These are phyloP conservation scores for Trichoderma sp. DNA, from an alignment of 2,329 filamentous ascomycete genomes.

Conservation along the genomic window DNA sequence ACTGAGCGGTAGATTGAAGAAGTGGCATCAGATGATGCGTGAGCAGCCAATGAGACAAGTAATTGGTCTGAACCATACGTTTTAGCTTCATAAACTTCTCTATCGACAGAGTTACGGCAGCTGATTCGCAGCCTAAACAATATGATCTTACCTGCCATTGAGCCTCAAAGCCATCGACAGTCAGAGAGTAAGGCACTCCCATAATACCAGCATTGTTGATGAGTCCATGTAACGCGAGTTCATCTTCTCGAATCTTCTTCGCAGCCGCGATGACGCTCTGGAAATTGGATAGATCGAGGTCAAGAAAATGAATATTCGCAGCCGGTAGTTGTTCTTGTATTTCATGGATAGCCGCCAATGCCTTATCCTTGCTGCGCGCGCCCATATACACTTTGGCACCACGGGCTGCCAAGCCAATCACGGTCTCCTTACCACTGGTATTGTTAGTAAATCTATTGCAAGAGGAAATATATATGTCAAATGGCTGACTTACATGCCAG, in stretches of 20 bases:
- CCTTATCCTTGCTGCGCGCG: conserved; percentile 37
- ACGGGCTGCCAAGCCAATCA: conserved; percentile 36
- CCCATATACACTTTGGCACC: conserved; percentile 43
- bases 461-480: too few species aligned
- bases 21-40: conserved; percentile 40
- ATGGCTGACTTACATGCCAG: conserved; percentile 41
- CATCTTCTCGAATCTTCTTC: conserved; percentile 29
- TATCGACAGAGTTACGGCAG: background rate
- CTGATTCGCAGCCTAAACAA: background rate
- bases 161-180: conserved; percentile 36
- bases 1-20: conserved; percentile 33
- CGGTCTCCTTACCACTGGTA: conserved; percentile 36
- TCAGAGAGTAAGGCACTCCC: conserved; percentile 31
- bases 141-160: conserved; percentile 34
- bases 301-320: conserved; percentile 35
- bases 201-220: conserved; percentile 45
- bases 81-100: background rate
- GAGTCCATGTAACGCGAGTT: conserved; percentile 35
- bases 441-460: background rate
- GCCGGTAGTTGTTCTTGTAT: conserved; percentile 34
- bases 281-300: conserved; percentile 38
- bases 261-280: conserved; percentile 37
- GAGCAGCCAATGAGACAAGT: conserved; percentile 43
- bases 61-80: conserved; percentile 37
- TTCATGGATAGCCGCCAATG: conserved; percentile 30